phyloP scores from a whole-genome alignment of 257 asterid genomes.

The Jasminum sambac region DNA sequence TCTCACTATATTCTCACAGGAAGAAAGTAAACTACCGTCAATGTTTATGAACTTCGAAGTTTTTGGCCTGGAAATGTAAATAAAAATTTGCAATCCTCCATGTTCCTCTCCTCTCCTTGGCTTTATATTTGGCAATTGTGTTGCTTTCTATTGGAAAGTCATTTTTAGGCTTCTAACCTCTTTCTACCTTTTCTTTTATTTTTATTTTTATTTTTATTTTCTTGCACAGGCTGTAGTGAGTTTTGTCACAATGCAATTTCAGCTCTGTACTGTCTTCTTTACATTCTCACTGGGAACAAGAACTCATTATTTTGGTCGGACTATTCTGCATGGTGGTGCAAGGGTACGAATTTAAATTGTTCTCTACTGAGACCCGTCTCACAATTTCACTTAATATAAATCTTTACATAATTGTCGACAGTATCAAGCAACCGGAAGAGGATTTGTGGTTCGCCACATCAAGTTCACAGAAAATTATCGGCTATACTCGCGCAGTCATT shows the following conservation, averaged over 20 bases:
- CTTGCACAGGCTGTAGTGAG: conserved; percentile 77
- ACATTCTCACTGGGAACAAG: conserved; percentile 94
- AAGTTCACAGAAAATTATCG: conserved; percentile 93
- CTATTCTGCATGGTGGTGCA: conserved; percentile 99
- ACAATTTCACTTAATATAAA: conserved; percentile 10
- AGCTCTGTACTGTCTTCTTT: conserved; percentile 89
- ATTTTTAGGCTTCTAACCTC: conserved; percentile 16
- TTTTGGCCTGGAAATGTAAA: background rate
- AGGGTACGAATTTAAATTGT: conserved; percentile 49
- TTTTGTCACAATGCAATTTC: conserved; percentile 97
- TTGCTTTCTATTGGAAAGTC: background rate
- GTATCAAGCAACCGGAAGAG: conserved; percentile 99
- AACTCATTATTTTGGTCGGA: conserved; percentile 97
- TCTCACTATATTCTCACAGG: background rate
- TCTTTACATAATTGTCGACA: conserved; percentile 35
- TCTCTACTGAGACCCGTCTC: conserved; percentile 21
- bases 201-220: conserved; percentile 1
- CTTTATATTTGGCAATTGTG: background rate
- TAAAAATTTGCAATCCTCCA: background rate
- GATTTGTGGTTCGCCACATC: conserved; percentile 96
- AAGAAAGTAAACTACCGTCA: background rate
- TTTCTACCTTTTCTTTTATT: conserved; percentile 6
- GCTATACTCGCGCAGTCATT: conserved; percentile 97
- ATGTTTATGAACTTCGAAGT: background rate
- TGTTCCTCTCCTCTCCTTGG: background rate